A percentile compares a stretch with the other conserved stretches of the same genome.
These are phyloP conservation scores for Prunus yedoensis DNA, from an alignment of 331 rosid genomes.

Conservation along the genomic window DNA sequence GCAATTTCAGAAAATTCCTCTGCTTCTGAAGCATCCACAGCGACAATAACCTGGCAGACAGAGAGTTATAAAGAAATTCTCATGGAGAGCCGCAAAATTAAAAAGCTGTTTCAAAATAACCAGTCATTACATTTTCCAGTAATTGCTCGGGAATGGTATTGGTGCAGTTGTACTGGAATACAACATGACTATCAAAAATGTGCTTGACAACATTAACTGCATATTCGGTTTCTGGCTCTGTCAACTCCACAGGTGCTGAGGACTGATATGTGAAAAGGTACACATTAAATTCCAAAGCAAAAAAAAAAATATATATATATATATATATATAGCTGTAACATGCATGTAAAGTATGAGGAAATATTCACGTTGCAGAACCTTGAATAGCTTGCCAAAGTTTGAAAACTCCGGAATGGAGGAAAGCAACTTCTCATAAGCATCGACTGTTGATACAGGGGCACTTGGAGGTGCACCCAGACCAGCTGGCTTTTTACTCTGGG, in stretches of 20 bases:
- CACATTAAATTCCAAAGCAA: slow-evolving; percentile 2
- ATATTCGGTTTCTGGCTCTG: slow-evolving; percentile 99
- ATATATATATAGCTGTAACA: slow-evolving; percentile 9
- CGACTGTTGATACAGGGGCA: slow-evolving; percentile 68
- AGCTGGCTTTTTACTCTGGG: slow-evolving; percentile 79
- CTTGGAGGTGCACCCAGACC: slow-evolving; percentile 79
- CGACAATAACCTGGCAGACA: slow-evolving; percentile 68
- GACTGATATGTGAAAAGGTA: slow-evolving; percentile 57
- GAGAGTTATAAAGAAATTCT: slow-evolving; percentile 15
- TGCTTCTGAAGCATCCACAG: slow-evolving; percentile 90
- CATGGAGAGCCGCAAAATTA: slow-evolving; percentile 10
- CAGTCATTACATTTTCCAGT: slow-evolving; percentile 76
- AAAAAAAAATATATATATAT: not conserved
- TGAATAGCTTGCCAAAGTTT: slow-evolving; percentile 81
- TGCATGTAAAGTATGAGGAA: slow-evolving; percentile 15
- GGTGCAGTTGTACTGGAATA: slow-evolving; percentile 96
- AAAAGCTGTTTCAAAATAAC: slow-evolving; percentile 19
- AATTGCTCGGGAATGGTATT: slow-evolving; percentile 96
- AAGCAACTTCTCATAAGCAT: slow-evolving; percentile 76
- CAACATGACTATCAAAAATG: slow-evolving; percentile 79
- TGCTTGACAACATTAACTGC: slow-evolving; percentile 96
- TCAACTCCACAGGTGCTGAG: slow-evolving; percentile 90
- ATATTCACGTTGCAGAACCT: slow-evolving; percentile 52
- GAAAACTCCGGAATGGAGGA: slow-evolving; percentile 68
- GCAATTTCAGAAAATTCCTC: slow-evolving; percentile 76